Conservation (phyloP, 2,329 filamentous ascomycete species). For the Exophiala alcalophila region DNA sequence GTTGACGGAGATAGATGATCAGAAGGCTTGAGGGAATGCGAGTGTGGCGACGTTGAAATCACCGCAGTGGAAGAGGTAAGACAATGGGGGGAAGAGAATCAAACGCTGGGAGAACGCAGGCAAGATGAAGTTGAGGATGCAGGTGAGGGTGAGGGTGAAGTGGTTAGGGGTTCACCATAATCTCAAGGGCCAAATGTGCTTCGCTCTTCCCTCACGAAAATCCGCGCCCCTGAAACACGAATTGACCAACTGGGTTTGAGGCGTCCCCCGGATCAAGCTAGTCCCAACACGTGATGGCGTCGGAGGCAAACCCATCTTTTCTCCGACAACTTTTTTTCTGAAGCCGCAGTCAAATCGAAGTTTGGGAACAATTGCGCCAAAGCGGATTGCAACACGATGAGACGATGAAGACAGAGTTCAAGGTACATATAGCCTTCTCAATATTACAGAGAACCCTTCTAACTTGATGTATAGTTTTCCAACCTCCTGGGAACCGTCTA, state of each 20-base stretch:
- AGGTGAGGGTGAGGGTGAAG: conserved; percentile 4
- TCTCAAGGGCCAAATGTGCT: too few relatives aligned
- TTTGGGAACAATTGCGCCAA: conserved; percentile 14
- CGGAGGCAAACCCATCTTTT: conserved; percentile 21
- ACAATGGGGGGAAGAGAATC: not conserved
- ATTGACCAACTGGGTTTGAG: conserved; percentile 17
- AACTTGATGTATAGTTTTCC: conserved; percentile 68
- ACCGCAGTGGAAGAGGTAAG: too few relatives aligned
- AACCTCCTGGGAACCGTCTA: conserved; percentile 98
- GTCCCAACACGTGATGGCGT: conserved; percentile 30
- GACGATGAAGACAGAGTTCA: conserved; percentile 98
- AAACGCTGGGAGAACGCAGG: conserved; percentile 3
- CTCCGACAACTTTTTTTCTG: conserved; percentile 28
- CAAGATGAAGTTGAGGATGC: conserved; percentile 4
- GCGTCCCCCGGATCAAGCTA: conserved; percentile 34
- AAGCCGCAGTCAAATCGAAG: conserved; percentile 13
- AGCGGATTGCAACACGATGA: conserved; percentile 13
- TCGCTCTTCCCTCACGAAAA: conserved; percentile 13
- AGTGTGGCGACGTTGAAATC: not conserved
- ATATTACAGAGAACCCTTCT: conserved; percentile 1
- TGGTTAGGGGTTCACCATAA: conserved; percentile 15
- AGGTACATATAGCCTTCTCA: conserved; percentile 56
- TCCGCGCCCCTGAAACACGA: conserved; percentile 37
- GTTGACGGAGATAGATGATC: conserved; percentile 6
- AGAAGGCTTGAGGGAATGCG: conserved; percentile 13